phyloP scores from a whole-genome alignment of 2,329 filamentous ascomycete species.

The Furcasterigmium sp. region DNA sequence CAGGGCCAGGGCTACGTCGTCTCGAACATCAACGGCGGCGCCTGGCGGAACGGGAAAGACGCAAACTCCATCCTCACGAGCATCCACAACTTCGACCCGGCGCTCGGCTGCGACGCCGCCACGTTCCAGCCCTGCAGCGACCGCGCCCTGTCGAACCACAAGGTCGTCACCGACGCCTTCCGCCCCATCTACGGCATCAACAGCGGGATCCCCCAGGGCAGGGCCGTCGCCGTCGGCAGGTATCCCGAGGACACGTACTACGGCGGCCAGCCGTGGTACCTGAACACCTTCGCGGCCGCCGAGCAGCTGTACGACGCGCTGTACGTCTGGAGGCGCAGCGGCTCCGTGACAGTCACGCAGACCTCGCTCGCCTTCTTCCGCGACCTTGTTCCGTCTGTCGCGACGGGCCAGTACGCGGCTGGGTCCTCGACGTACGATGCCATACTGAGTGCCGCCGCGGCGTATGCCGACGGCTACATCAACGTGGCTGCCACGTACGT shows the following conservation, averaged over 20 bases:
- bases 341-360: constrained; percentile 58
- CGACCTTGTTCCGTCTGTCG: constrained; percentile 53
- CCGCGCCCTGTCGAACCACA: constrained; percentile 68
- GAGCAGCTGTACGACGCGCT: constrained; percentile 76
- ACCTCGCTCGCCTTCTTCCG: constrained; percentile 68
- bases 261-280: constrained; percentile 77
- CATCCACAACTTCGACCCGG: constrained; percentile 66
- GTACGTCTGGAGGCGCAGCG: constrained; percentile 61
- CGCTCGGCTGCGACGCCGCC: constrained; percentile 57
- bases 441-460: constrained; percentile 51
- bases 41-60: constrained; percentile 63
- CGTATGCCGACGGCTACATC: constrained; percentile 58
- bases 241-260: constrained; percentile 72
- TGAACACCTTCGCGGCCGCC: constrained; percentile 70
- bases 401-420: constrained; percentile 57
- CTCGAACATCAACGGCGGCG: constrained; percentile 62
- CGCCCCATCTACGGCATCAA: constrained; percentile 66
- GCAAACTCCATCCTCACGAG: constrained; percentile 63
- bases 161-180: constrained; percentile 71
- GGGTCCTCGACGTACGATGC: constrained; percentile 41
- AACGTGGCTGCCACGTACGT: constrained; percentile 59
- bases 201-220: constrained; percentile 52
- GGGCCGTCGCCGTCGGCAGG: constrained; percentile 58
- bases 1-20: constrained; percentile 52
- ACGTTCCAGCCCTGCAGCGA: constrained; percentile 78